Evolutionary conservation across 2,329 filamentous ascomycete species (phyloP), one percentile per base, ranked within the genome.

Genomic region (Lanzia echinophila): DNA sequence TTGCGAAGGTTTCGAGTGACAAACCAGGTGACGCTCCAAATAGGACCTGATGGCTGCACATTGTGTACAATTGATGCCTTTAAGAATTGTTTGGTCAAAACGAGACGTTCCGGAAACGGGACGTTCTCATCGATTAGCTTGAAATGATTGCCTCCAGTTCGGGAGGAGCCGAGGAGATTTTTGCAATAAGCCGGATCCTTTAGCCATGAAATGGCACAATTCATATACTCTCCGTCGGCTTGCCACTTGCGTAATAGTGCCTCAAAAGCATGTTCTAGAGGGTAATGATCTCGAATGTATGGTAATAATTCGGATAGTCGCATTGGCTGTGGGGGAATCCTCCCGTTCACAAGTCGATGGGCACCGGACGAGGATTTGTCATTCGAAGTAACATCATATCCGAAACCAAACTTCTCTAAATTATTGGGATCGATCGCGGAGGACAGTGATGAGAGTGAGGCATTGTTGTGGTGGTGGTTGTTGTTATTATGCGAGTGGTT

Each of bases 41-140:
- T 48, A 12, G 31, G 34, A 19, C 38, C 34, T 13, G 50, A 53
- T 10, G 50, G 44, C 17, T 31, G 20, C 12, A 48, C 28, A 5
- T 42, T 24, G 13, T 53, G 44, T 17, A 48, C 19, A 36, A 53
- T 48, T 6, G 50, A 53, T 48, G 53, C 42, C 34, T 58, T 55
- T 3, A 63, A 56, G 15, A 63, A 53, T 3, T 46, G n/a, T 36
- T 61, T 63, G 24, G 54, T 55, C 15, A 60, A 41, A 20, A 50
- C 28, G 20, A 62, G 43, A 15, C 58, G 56, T 36, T 63, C 58
- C 10, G 60, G 43, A 2, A 36, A 41, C 24, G 59, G 54, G 28
- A 63, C 59, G 28, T 56, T 51, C 10, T 55, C 52, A 31, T 60
- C 59, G 19, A 63, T 59, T 15, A 60, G 24, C 19, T 59, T 50